Conservation (phyloP, 2,329 filamentous ascomycete genomes). For the Cercospora sesami region DNA sequence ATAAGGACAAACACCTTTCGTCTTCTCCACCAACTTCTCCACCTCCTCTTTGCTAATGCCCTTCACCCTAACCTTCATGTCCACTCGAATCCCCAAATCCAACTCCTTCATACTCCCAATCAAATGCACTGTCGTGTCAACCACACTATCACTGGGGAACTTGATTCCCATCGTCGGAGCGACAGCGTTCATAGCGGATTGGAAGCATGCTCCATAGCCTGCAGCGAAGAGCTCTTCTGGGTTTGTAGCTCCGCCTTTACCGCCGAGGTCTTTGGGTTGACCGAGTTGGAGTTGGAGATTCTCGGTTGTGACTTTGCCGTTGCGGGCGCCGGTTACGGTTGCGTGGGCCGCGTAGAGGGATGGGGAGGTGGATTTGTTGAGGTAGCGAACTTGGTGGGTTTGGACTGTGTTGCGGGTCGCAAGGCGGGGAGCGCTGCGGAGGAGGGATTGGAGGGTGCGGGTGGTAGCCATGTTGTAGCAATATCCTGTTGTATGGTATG, state of each 20-base stretch:
- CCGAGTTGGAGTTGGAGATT: constrained; percentile 23
- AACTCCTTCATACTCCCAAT: constrained; percentile 49
- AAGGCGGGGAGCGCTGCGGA: neutral
- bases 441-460: neutral
- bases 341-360: constrained; percentile 23
- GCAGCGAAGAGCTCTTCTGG: constrained; percentile 52
- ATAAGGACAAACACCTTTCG: constrained; percentile 42
- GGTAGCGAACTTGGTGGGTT: constrained; percentile 20
- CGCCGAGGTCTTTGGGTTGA: constrained; percentile 24
- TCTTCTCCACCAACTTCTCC: constrained; percentile 41
- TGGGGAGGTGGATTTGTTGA: constrained; percentile 21
- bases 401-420: neutral
- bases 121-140: constrained; percentile 47
- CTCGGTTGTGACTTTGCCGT: constrained; percentile 21
- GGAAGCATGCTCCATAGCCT: constrained; percentile 51
- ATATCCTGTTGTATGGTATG: neutral
- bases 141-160: constrained; percentile 47
- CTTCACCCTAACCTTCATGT: constrained; percentile 46
- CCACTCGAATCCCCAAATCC: constrained; percentile 49
- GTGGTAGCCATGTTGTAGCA: neutral
- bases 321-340: constrained; percentile 24
- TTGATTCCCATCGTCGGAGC: constrained; percentile 45
- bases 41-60: constrained; percentile 36
- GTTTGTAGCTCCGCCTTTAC: constrained; percentile 42
- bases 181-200: constrained; percentile 49